Conservation (phyloP, 1,139 yeast genomes). For the Hemisphaericaspora xylofermentans region DNA sequence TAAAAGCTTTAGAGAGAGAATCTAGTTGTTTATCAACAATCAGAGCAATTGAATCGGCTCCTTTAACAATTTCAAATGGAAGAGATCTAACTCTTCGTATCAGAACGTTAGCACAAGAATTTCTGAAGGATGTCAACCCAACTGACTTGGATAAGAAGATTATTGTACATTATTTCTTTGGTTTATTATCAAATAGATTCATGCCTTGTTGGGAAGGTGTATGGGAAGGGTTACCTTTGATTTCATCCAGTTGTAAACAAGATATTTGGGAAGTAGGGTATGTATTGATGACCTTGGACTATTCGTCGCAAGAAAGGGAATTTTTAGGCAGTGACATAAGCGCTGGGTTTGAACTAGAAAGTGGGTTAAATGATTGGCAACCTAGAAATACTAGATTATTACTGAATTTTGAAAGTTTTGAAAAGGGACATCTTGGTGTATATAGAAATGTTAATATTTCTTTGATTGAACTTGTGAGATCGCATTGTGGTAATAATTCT, state of each 20-base stretch:
- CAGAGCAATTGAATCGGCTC: conserved; percentile 67
- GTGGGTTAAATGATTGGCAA: conserved; percentile 26
- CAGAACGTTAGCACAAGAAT: conserved; percentile 57
- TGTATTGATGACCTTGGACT: conserved; percentile 39
- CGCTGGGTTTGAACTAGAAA: conserved; percentile 20
- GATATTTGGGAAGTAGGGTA: conserved; percentile 58
- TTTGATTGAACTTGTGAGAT: conserved; percentile 21
- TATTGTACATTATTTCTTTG: conserved; percentile 63
- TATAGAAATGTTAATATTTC: conserved; percentile 27
- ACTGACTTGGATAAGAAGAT: conserved; percentile 33
- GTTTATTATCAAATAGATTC: conserved; percentile 70
- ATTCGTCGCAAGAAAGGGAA: conserved; percentile 17
- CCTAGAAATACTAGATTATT: conserved; percentile 32
- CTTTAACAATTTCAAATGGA: conserved; percentile 64
- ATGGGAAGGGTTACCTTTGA: conserved; percentile 54
- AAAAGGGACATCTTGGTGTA: conserved; percentile 21
- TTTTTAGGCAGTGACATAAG: conserved; percentile 23
- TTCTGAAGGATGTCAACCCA: conserved; percentile 38
- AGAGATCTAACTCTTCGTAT: conserved; percentile 75
- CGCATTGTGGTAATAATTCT: conserved; percentile 27
- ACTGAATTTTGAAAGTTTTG: conserved; percentile 24
- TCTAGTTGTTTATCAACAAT: conserved; percentile 41
- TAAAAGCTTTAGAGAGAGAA: conserved; percentile 22
- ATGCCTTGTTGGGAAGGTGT: conserved; percentile 87
- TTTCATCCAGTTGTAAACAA: conserved; percentile 40